Base-by-base conservation (phyloP, 176 grass and related monocot genomes). In the Eremochloa ophiuroides region DNA sequence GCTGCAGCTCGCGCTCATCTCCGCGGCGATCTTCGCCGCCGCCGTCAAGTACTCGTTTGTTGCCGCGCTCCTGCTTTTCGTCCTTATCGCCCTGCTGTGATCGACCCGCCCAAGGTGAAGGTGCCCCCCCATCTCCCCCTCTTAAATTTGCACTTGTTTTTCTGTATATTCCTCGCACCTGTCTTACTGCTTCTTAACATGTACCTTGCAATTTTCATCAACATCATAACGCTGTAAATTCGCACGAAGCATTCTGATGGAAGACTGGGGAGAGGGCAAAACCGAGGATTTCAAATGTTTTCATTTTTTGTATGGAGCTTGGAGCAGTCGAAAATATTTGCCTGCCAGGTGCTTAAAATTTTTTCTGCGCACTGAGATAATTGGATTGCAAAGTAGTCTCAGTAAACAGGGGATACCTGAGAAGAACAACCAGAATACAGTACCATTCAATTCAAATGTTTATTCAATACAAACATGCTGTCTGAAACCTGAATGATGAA, bases 41-140 rank as follows among this genome's bases (percentile, higher is more conserved):
- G 87, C 87, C 25, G 42, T 89, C 70, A 89, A 89, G 70, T 85
- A 89, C 53, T 89, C 87, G 18, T 70, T 85, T 62, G 71, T 85
- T 31, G 87, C 87, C 6, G 87, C 82, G 17, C 13, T 89, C 58
- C 83, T 86, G 15, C 88, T 89, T 16, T 82, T 86, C 83, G 29
- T 89, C 83, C 88, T 89, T 74, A 78, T 89, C 67, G 88, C 88
- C 16, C 83, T 86, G 8, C 73, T 82, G 5, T 88, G 81, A 88
- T 28, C 62, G 33, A n/a, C 25, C 25, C 14, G 10, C 10, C 8
- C 4, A 31, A 67, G 77, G 63, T 80, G n/a, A n/a, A n/a, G n/a
- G n/a, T n/a, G n/a, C n/a, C n/a, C 34, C 64, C 44, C 6, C 30
- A 4, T 2, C 18, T 15, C 51, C 34, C 12, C 20, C 8, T 48